A percentile compares a stretch with the other conserved stretches of the same genome.
phyloP scores from a whole-genome alignment of 108 stramenopile species.

The Fistulifera solaris region DNA sequence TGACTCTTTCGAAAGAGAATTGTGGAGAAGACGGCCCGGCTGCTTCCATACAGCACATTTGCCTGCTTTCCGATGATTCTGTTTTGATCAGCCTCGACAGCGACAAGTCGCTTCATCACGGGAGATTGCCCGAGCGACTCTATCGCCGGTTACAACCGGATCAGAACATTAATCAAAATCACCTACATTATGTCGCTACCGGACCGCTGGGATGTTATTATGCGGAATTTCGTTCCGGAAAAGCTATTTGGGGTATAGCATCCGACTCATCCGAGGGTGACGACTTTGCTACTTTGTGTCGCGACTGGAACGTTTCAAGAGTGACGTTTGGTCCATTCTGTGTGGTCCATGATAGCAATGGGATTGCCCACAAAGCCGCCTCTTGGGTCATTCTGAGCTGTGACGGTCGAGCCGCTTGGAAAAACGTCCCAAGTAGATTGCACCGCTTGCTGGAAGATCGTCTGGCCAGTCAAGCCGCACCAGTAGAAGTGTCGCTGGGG shows the following conservation, averaged over 20 bases:
- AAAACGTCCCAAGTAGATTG: constrained; percentile 59
- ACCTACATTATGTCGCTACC: constrained; percentile 45
- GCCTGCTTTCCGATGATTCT: constrained; percentile 11
- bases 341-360: not conserved
- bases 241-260: constrained; percentile 60
- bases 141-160: constrained; percentile 25
- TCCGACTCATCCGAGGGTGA: constrained; percentile 25
- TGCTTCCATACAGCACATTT: constrained; percentile 17
- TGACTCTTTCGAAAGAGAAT: constrained; percentile 10
- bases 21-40: constrained; percentile 11
- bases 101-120: constrained; percentile 17
- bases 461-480: constrained; percentile 34
- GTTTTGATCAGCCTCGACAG: constrained; percentile 30
- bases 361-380: not conserved
- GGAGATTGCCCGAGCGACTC: constrained; percentile 28
- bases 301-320: constrained; percentile 53
- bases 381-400: constrained; percentile 65
- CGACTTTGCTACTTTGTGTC: constrained; percentile 41
- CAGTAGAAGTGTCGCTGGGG: constrained; percentile 66
- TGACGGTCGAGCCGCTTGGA: constrained; percentile 65
- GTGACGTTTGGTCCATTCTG: constrained; percentile 55
- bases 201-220: constrained; percentile 61
- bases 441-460: constrained; percentile 34
- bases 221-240: constrained; percentile 55
- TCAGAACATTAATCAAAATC: not conserved